Conservation (phyloP, 768 basidiomycete species). For the Rhodotorula paludigena region DNA sequence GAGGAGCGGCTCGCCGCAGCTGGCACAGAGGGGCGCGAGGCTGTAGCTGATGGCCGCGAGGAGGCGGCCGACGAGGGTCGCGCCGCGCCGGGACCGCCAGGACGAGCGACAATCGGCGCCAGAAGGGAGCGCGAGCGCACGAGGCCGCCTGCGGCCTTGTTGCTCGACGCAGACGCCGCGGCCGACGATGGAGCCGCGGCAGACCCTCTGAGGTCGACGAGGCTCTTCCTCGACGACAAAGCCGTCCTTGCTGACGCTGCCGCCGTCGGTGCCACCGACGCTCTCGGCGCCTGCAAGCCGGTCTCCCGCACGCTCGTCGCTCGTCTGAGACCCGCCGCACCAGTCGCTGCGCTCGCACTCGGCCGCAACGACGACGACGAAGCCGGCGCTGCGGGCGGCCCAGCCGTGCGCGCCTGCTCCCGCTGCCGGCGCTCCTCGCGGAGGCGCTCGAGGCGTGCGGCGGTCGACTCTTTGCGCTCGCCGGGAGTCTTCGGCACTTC, state of each 20-base stretch:
- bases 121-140: neutral
- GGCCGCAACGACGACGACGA: rapidly evolving
- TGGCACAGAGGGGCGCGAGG: neutral
- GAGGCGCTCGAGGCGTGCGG: constrained; percentile 11
- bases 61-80: neutral
- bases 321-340: neutral
- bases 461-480: constrained; percentile 30
- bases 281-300: neutral
- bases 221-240: neutral
- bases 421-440: constrained; percentile 4
- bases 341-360: no score
- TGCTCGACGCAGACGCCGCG: neutral
- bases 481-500: constrained; percentile 10
- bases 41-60: neutral
- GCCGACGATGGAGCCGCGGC: neutral
- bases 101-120: neutral
- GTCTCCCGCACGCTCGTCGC: neutral
- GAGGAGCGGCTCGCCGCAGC: neutral
- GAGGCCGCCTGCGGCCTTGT: no score
- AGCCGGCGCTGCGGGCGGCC: neutral
- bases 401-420: constrained; percentile 3
- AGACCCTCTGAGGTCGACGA: neutral
- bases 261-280: neutral
- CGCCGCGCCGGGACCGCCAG: no score
- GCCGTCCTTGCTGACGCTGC: no score